Percentiles rank a stretch among this genome's conserved stretches.
Evolutionary conservation across 805 yeast genomes (phyloP).

Genomic region (Kuraishia hungarica): DNA sequence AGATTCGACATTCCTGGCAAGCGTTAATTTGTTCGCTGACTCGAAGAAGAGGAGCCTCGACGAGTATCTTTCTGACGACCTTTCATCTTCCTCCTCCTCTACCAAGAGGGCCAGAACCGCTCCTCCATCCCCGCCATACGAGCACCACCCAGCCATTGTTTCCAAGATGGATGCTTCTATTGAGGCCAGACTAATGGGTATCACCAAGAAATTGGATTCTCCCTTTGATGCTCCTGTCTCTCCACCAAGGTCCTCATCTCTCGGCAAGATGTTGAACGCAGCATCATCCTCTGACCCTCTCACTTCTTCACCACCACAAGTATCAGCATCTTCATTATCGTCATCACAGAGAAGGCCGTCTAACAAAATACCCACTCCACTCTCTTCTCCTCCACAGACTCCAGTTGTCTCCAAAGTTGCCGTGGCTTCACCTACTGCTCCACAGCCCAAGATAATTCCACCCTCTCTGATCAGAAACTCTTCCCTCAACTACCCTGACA

Average conservation of each 20-base stretch:
- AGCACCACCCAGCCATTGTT: neutral
- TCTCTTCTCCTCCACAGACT: constrained; percentile 1
- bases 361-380: neutral
- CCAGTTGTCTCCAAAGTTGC: neutral
- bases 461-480: constrained; percentile 11
- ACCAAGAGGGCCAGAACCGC: constrained; percentile 2
- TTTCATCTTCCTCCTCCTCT: neutral
- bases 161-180: neutral
- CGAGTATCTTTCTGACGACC: neutral
- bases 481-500: constrained; percentile 23
- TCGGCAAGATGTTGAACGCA: neutral
- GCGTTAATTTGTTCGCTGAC: neutral
- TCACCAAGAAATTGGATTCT: neutral
- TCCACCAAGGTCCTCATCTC: neutral
- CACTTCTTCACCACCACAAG: too few relatives aligned
- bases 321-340: neutral
- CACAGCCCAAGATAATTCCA: neutral
- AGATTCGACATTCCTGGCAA: neutral
- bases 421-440: neutral
- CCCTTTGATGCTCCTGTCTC: neutral
- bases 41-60: neutral
- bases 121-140: constrained; percentile 1
- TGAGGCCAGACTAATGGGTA: neutral
- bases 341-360: neutral
- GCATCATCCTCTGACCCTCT: neutral